Evolutionary conservation across 1,284 basidiomycete species (phyloP), one percentile per base, ranked within the genome.

Genomic region (Melampsora occidentalis): DNA sequence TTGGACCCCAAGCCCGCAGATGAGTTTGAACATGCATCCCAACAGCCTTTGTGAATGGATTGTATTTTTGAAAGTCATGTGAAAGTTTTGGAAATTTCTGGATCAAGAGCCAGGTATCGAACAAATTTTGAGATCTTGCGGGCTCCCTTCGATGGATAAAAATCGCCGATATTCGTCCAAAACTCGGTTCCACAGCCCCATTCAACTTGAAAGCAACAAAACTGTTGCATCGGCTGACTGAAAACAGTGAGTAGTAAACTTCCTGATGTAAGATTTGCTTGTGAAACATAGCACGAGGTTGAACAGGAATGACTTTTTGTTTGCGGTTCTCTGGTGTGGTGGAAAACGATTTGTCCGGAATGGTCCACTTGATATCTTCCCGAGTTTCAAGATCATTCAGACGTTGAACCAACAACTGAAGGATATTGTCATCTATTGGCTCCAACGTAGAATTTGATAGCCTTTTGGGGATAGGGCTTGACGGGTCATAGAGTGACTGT

Each of bases 371-470:
- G 35, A 35, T 9, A 9, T 35, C 35, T 35, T 35, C 2, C 5
- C 2, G 9, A 35, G 6, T 35, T 35, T 35, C 35, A 2, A 35
- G 35, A 35, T 35, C 9, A 14, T 53, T 53, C 20, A 53, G 51
- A 20, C 51, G 22, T 18, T 53, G 20, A 3, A 53, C 22, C 18
- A 53, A 53, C 22, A 20, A 5, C 6, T 53, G 51, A 53, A 25
- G 18, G 0, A 53, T 2, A 7, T 18, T 25, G 18, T 53, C 14
- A 6, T 25, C 2, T 7, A 12, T 82, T 82, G 9, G 80, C 79
- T 53, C 22, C 18, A 12, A 85, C 82, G 0, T 92, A 85, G 84
- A 94, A 93, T 35, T 85, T 84, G 51, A 85, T 82, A 68, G 97
- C 86, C 35, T 89, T 87, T 1, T 88, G 83, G 82, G 51, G 16